Conservation (phyloP, 192 early-diverging fungal species). For the Coemansia sp. region DNA sequence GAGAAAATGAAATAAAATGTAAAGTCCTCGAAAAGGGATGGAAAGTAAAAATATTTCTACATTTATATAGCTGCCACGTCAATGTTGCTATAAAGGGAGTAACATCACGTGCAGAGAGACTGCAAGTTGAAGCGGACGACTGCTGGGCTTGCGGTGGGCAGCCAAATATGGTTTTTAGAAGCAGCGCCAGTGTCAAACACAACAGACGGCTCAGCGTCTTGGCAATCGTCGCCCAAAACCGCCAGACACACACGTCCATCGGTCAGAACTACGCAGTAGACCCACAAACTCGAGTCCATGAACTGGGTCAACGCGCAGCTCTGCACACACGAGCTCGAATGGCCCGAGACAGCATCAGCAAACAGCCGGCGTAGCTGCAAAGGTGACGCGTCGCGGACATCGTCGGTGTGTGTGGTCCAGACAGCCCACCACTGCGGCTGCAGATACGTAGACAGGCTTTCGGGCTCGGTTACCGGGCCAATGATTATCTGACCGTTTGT, state of each 20-base stretch:
- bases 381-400: conserved; percentile 12
- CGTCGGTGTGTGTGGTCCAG: conserved; percentile 10
- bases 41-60: conserved; percentile 4
- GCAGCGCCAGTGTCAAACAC: conserved; percentile 16
- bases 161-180: conserved; percentile 21
- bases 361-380: conserved; percentile 19
- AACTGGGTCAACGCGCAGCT: conserved; percentile 7
- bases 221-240: neutral
- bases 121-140: conserved; percentile 28
- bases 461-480: conserved; percentile 23
- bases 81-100: neutral
- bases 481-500: conserved; percentile 24
- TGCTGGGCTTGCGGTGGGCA: conserved; percentile 33
- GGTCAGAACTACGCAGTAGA: conserved; percentile 21
- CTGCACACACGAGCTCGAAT: neutral
- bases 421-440: conserved; percentile 47
- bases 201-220: neutral
- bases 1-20: neutral
- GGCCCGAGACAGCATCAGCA: neutral
- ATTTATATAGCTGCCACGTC: neutral
- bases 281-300: conserved; percentile 20
- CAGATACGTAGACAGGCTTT: conserved; percentile 34
- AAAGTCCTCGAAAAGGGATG: neutral
- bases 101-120: conserved; percentile 12
- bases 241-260: conserved; percentile 25